phyloP scores from a whole-genome alignment of 2,329 filamentous ascomycete species.

The Venturia pyrina region DNA sequence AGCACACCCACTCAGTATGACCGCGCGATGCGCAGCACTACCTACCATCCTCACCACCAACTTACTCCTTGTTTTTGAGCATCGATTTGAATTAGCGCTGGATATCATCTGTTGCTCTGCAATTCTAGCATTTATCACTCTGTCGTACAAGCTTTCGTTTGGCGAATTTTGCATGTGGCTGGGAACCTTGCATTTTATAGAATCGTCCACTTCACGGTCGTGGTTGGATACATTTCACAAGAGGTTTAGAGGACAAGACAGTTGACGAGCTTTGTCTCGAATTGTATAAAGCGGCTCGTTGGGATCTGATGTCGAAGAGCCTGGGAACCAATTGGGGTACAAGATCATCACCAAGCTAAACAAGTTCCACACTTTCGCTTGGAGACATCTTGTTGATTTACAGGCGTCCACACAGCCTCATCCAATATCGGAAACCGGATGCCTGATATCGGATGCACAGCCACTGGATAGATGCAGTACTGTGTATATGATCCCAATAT shows the following conservation, averaged over 20 bases:
- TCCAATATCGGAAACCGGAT: background rate
- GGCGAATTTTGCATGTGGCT: background rate
- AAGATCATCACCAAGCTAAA: background rate
- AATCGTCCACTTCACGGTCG: background rate
- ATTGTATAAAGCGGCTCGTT: background rate
- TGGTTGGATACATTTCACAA: background rate
- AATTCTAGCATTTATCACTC: background rate
- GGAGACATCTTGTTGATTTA: background rate
- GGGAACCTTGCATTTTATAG: background rate
- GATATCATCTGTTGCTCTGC: background rate
- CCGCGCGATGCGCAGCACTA: background rate
- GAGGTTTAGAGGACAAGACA: background rate
- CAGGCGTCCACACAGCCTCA: background rate
- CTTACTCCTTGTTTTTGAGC: background rate
- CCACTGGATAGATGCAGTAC: background rate
- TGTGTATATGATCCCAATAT: background rate
- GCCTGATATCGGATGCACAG: background rate
- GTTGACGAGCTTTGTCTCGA: background rate
- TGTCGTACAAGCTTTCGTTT: background rate
- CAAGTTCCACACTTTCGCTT: background rate
- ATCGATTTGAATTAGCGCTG: background rate
- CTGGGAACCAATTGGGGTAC: background rate
- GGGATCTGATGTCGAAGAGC: background rate
- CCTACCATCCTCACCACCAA: background rate
- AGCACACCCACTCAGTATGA: slow-evolving; percentile 24